Conservation (phyloP, 371 early-diverging fungal genomes). For the Syncephalastrum contaminatum region DNA sequence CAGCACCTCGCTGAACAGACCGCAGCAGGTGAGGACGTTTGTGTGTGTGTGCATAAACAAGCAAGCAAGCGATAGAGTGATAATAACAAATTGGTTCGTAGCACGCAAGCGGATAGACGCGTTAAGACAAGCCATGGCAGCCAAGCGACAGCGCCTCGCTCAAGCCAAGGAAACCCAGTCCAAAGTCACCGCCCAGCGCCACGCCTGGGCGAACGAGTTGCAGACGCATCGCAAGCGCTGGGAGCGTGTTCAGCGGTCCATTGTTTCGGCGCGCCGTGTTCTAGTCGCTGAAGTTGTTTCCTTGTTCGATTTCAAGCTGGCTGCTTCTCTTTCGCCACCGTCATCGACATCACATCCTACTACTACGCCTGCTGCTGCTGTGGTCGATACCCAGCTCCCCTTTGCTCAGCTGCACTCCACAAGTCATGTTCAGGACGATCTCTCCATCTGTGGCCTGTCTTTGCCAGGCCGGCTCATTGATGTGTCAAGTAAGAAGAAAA, state of each 20-base stretch:
- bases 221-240: constrained; percentile 31
- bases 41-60: not conserved
- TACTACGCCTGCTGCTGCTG: too few species aligned
- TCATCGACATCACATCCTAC: constrained; percentile 6
- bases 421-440: constrained; percentile 32
- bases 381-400: constrained; percentile 7
- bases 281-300: constrained; percentile 57
- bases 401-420: constrained; percentile 11
- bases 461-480: constrained; percentile 42
- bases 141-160: constrained; percentile 18
- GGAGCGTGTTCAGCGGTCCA: constrained; percentile 38
- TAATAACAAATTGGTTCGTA: too few species aligned
- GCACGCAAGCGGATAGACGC: constrained; percentile 24
- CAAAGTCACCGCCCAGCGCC: constrained; percentile 13
- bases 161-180: constrained; percentile 13
- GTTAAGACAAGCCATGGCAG: constrained; percentile 19
- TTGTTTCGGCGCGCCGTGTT: constrained; percentile 43
- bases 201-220: constrained; percentile 34
- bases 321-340: too few species aligned
- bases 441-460: constrained; percentile 57
- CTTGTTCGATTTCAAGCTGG: constrained; percentile 55
- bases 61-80: not conserved
- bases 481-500: constrained; percentile 35
- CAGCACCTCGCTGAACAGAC: too few species aligned
- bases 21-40: too few species aligned